phyloP scores from a whole-genome alignment of 164 flowering plant genomes.

The Macadamia tetraphylla region DNA sequence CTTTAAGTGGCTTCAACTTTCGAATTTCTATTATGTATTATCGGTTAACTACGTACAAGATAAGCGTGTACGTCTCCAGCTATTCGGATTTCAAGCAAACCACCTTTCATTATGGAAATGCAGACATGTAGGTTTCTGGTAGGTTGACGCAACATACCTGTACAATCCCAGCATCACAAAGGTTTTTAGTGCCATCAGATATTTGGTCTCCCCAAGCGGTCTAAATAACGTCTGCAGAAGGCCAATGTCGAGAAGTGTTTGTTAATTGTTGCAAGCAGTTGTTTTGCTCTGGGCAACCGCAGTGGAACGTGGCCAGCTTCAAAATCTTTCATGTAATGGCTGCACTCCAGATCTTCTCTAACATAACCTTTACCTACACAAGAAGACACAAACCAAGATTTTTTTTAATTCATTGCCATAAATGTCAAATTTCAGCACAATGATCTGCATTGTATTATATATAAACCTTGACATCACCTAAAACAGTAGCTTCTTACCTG shows the following conservation, averaged over 20 bases:
- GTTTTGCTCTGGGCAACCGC: constrained; percentile 90
- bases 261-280: constrained; percentile 84
- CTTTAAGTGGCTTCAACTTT: no score
- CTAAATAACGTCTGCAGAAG: constrained; percentile 91
- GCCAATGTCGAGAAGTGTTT: constrained; percentile 96
- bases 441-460: background rate
- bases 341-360: constrained; percentile 95
- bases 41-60: no score
- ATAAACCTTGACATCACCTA: background rate
- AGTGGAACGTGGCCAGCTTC: constrained; percentile 88
- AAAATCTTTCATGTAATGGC: constrained; percentile 95
- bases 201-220: constrained; percentile 87
- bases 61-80: no score
- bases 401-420: no score
- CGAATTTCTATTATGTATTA: no score
- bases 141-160: constrained; percentile 45
- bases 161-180: constrained; percentile 88
- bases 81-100: no score
- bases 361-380: constrained; percentile 89
- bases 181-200: constrained; percentile 90
- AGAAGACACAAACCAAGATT: background rate
- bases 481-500: constrained; percentile 41
- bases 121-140: background rate
- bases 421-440: background rate
- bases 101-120: background rate